These are phyloP conservation scores for Dryadomyces quercivorus DNA, from an alignment of 2,329 filamentous ascomycete species.

Conservation along the genomic window DNA sequence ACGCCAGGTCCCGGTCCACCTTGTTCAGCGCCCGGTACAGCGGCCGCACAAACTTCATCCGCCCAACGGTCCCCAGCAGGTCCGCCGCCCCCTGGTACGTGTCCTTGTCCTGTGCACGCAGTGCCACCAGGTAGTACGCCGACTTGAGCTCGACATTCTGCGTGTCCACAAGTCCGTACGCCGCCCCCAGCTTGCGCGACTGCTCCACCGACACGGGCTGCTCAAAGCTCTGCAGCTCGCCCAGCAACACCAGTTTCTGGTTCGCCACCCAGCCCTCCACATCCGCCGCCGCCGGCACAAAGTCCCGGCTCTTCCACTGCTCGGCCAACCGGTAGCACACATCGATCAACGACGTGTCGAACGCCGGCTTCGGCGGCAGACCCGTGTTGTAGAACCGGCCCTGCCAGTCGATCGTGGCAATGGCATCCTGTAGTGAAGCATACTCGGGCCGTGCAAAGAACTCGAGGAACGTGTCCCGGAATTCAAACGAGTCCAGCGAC, in stretches of 20 bases:
- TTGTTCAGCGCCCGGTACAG: conserved; percentile 66
- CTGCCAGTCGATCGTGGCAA: conserved; percentile 77
- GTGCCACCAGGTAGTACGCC: conserved; percentile 67
- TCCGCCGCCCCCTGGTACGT: conserved; percentile 61
- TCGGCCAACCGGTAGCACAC: conserved; percentile 71
- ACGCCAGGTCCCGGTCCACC: conserved; percentile 60
- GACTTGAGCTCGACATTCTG: conserved; percentile 78
- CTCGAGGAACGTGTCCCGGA: conserved; percentile 74
- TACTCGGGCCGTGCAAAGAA: conserved; percentile 66
- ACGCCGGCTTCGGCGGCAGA: conserved; percentile 77
- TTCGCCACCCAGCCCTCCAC: conserved; percentile 67
- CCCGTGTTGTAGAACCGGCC: conserved; percentile 80
- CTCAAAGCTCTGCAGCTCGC: conserved; percentile 58
- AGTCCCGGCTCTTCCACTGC: conserved; percentile 59
- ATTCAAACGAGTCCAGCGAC: conserved; percentile 87
- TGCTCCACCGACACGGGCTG: conserved; percentile 51
- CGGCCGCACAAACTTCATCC: conserved; percentile 95
- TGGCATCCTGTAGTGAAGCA: conserved; percentile 46
- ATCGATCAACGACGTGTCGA: conserved; percentile 80
- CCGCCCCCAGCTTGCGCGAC: conserved; percentile 58
- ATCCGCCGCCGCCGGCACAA: conserved; percentile 56
- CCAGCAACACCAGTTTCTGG: conserved; percentile 85
- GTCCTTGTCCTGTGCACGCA: conserved; percentile 58
- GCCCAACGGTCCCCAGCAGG: conserved; percentile 67
- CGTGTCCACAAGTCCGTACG: conserved; percentile 62